phyloP scores from a whole-genome alignment of 2,329 filamentous ascomycete species.

The Trichoderma lentiforme region DNA sequence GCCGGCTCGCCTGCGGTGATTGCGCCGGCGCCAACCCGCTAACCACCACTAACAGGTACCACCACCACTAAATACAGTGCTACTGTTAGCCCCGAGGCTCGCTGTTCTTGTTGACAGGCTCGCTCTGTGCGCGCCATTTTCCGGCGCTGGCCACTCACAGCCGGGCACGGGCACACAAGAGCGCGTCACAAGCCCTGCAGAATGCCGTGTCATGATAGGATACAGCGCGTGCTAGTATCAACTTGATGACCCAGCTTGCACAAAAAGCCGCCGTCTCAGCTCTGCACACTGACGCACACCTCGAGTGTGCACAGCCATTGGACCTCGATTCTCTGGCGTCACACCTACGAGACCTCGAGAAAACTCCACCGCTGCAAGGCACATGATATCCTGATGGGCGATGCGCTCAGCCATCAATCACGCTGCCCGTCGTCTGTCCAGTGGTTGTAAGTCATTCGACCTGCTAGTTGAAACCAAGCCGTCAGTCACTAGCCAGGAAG shows the following conservation, averaged over 20 bases:
- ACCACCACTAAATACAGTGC: constrained; percentile 1
- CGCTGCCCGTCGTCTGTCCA: background rate
- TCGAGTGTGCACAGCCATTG: constrained; percentile 20
- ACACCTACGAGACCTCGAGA: constrained; percentile 14
- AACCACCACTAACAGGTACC: constrained; percentile 9
- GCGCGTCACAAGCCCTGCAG: constrained; percentile 37
- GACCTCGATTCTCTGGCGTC: constrained; percentile 3
- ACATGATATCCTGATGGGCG: constrained; percentile 19
- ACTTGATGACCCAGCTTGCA: constrained; percentile 23
- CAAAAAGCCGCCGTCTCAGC: constrained; percentile 21
- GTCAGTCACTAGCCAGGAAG: constrained; percentile 6
- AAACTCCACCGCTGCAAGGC: constrained; percentile 23
- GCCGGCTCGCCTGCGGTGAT: constrained; percentile 2
- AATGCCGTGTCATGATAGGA: constrained; percentile 34
- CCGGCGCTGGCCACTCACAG: constrained; percentile 20
- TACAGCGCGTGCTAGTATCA: background rate
- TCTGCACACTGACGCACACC: constrained; percentile 19
- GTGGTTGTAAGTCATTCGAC: constrained; percentile 4
- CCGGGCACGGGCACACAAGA: constrained; percentile 30
- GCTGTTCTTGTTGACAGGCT: background rate
- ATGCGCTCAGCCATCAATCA: constrained; percentile 3
- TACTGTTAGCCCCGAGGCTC: background rate
- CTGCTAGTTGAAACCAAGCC: background rate
- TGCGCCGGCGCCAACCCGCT: constrained; percentile 5
- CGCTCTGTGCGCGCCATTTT: constrained; percentile 20